phyloP scores from a whole-genome alignment of 1,139 yeast species.

The Magnusiomyces paraingens region DNA sequence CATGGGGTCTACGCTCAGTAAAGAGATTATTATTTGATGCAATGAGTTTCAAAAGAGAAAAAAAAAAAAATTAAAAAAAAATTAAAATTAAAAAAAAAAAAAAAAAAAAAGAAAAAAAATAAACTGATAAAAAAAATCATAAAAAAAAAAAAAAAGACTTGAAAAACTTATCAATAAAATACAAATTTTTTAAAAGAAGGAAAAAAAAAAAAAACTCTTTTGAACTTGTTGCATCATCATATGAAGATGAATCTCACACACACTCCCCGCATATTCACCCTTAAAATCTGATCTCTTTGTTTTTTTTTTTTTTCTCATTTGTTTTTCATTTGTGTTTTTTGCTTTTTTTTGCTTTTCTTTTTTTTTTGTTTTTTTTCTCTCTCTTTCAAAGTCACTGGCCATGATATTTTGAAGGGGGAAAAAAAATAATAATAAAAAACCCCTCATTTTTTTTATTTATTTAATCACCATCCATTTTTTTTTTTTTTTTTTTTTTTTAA shows the following conservation, averaged over 20 bases:
- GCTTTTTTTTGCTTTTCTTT: neutral
- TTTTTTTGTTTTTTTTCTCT: neutral
- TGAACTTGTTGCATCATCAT: too few species aligned
- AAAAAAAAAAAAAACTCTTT: too few species aligned
- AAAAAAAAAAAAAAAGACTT: too few species aligned
- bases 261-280: neutral
- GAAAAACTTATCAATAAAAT: too few species aligned
- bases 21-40: constrained; percentile 6
- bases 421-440: neutral
- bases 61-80: neutral
- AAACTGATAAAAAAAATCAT: too few species aligned
- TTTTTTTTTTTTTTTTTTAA: neutral
- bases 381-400: neutral
- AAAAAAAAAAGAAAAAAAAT: too few species aligned
- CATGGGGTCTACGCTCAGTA: constrained; percentile 39
- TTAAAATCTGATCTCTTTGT: constrained; percentile 1
- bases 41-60: constrained; percentile 3
- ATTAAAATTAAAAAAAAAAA: too few species aligned
- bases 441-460: neutral
- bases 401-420: neutral
- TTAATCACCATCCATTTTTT: neutral
- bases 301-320: constrained; percentile 11
- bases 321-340: constrained; percentile 8
- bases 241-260: too few species aligned
- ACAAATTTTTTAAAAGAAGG: constrained; percentile 4